Conservation (phyloP, 805 yeast genomes). For the Kuraishia cidri region DNA sequence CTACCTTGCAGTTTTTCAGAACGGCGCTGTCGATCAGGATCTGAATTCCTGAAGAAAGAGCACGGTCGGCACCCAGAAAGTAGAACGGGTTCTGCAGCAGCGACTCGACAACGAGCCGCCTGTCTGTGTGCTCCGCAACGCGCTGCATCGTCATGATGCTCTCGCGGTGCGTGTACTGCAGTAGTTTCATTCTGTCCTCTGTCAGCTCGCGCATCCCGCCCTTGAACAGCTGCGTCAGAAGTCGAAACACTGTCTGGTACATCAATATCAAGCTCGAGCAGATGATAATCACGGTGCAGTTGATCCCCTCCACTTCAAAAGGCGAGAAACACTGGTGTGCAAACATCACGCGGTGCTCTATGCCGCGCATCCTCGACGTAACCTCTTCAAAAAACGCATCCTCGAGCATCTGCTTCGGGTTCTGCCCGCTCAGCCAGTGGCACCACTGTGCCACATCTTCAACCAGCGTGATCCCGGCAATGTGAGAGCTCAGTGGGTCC, state of each 20-base stretch:
- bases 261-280: background rate
- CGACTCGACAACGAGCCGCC: no score
- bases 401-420: background rate
- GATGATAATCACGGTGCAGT: background rate
- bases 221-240: no score
- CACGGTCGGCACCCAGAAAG: no score
- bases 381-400: background rate
- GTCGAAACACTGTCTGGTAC: constrained; percentile 1
- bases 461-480: constrained; percentile 17
- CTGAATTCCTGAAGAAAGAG: no score
- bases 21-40: no score
- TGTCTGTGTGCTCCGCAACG: no score
- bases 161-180: no score
- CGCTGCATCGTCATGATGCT: no score
- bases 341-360: background rate
- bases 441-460: constrained; percentile 23
- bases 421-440: constrained; percentile 12
- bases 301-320: background rate
- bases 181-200: no score
- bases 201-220: no score
- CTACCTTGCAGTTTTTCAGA: no score
- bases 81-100: no score
- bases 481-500: constrained; percentile 14
- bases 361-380: background rate
- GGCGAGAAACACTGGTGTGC: background rate